phyloP scores from a whole-genome alignment of 2,329 filamentous ascomycete genomes.

The Fusarium bactridioides region DNA sequence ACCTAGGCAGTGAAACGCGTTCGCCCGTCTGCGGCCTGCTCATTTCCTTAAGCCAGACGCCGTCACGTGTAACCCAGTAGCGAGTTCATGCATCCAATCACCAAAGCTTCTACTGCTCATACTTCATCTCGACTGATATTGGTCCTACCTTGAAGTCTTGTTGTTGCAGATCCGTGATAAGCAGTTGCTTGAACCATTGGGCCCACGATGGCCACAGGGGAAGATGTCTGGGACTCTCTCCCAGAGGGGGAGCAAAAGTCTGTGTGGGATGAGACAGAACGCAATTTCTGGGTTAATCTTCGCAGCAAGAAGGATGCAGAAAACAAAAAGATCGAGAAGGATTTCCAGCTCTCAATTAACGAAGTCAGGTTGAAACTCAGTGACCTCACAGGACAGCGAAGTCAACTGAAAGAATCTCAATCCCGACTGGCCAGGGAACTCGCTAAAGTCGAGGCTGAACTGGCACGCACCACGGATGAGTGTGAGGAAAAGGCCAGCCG shows the following conservation, averaged over 20 bases:
- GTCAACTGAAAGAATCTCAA: constrained; percentile 41
- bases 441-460: constrained; percentile 49
- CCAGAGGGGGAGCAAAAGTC: constrained; percentile 44
- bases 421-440: constrained; percentile 44
- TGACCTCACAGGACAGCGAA: constrained; percentile 41
- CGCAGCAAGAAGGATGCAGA: constrained; percentile 36
- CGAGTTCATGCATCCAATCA: constrained; percentile 7
- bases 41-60: neutral
- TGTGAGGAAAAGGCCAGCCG: constrained; percentile 47
- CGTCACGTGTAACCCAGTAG: constrained; percentile 10
- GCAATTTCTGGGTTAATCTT: constrained; percentile 47
- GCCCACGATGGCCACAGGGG: constrained; percentile 33
- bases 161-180: neutral
- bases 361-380: constrained; percentile 43
- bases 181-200: neutral
- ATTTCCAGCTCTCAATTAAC: constrained; percentile 37
- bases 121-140: neutral
- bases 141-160: neutral
- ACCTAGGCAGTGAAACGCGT: constrained; percentile 15
- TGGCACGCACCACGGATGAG: constrained; percentile 44
- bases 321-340: constrained; percentile 37
- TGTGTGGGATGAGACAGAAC: constrained; percentile 49
- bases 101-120: neutral
- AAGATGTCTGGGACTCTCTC: constrained; percentile 43
- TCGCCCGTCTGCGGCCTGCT: neutral